These are phyloP conservation scores for Castanea sativa DNA, from an alignment of 306 rosid species.

Conservation along the genomic window DNA sequence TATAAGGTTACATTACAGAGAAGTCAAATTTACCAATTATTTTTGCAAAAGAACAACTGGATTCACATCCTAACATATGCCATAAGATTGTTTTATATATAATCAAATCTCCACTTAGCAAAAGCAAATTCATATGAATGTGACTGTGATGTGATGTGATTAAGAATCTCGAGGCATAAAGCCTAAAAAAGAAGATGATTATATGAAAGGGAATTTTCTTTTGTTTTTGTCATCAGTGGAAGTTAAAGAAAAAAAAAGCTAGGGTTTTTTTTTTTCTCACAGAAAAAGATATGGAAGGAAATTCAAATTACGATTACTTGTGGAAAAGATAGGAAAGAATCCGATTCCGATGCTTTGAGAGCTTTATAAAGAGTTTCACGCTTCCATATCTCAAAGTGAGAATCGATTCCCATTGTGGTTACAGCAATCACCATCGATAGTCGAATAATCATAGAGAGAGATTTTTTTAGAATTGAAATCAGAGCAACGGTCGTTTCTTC, in stretches of 20 bases:
- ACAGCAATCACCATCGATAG: background rate
- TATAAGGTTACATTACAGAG: no score
- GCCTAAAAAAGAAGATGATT: no score
- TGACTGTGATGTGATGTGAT: no score
- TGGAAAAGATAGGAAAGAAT: constrained; percentile 5
- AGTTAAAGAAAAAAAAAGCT: background rate
- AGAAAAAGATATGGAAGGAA: background rate
- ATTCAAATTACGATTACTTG: background rate
- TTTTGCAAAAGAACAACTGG: background rate
- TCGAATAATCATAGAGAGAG: no score
- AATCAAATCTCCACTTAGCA: no score
- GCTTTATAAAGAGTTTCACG: background rate
- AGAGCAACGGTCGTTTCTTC: no score
- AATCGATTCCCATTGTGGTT: background rate
- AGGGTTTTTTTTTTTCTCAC: background rate
- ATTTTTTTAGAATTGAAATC: no score
- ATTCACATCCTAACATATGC: no score
- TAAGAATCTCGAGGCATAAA: no score
- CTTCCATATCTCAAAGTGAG: background rate
- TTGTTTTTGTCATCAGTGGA: no score
- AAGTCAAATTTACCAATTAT: background rate
- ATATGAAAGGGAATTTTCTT: no score
- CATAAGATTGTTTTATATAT: background rate
- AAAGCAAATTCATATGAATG: no score
- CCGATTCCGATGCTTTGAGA: constrained; percentile 10